phyloP scores from a whole-genome alignment of 306 rosid species.

The Bauhinia variegata region DNA sequence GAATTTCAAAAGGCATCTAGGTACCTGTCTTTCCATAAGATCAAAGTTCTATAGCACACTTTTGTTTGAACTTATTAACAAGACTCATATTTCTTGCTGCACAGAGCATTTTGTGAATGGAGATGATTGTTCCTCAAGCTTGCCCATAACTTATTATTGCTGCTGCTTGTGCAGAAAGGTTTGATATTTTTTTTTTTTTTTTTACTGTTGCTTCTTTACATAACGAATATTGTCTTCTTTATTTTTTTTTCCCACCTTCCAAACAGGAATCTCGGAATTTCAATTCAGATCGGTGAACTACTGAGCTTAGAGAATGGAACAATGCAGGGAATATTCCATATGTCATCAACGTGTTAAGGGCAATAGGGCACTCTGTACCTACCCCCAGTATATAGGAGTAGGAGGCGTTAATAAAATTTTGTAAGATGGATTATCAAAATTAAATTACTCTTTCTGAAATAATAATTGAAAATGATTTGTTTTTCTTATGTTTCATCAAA shows the following conservation, averaged over 20 bases:
- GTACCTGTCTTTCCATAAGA: conserved; percentile 41
- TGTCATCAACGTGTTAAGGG: neutral
- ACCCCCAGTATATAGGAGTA: no score
- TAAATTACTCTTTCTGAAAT: no score
- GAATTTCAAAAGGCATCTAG: conserved; percentile 90
- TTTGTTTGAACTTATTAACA: no score
- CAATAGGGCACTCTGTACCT: no score
- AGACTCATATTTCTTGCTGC: conserved; percentile 41
- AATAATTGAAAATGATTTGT: no score
- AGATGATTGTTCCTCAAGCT: conserved; percentile 87
- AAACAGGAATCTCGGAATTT: neutral
- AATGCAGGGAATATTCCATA: neutral
- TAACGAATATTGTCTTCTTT: no score
- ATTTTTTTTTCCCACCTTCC: neutral
- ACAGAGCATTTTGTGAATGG: conserved; percentile 56
- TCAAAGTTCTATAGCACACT: neutral
- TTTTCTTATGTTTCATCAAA: no score
- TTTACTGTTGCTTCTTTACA: conserved; percentile 8
- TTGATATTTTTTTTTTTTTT: no score
- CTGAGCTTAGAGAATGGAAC: neutral
- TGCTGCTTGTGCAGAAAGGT: conserved; percentile 31
- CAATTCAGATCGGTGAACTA: conserved; percentile 1
- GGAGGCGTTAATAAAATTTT: no score
- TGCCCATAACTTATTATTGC: neutral
- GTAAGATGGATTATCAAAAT: no score